Base-by-base conservation (phyloP, 352 stramenopile species). In the Thalassiosira exigua region DNA sequence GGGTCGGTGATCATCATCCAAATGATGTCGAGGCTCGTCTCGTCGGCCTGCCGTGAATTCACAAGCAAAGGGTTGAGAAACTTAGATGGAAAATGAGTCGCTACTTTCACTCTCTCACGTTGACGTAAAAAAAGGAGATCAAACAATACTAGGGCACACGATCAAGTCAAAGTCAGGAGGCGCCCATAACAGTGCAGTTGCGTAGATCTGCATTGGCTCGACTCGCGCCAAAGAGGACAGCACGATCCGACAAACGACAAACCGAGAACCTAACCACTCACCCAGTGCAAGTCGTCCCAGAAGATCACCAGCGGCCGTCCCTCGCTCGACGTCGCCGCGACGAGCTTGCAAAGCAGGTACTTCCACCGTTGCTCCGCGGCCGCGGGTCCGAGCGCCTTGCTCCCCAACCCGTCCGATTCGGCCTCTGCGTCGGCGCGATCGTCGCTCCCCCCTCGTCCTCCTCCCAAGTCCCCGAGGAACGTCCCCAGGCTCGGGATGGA, bases 331-430 rank as follows among this genome's bases (percentile, higher is more conserved):
- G 44, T 58, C 22, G 69, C 58, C n/a, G 39, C 24, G 2, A 78
- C 56, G 24, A 78, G 32, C 57, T 72, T 78, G 44, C 58, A 71
- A 19, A 78, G 24, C 7, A 78, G 14, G 48, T 59, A 71, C 32
- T 78, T 71, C 48, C 24, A 59, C 4, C 64, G 46, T 12, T 78
- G 58, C 19, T 69, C 46, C 21, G 27, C 22, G 44, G 33, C 22
- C 27, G 41, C 54, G 21, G 24, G 41, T 64, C 4, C 22, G n/a
- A 24, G 21, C 12, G 9, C 29, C 54, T 1, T 29, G 21, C 1
- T 39, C 29, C 26, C 9, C 4, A 57, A 5, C 29, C 26, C 19
- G 7, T 67, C 48, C 53, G n/a, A n/a, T n/a, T n/a, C n/a, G n/a
- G n/a, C n/a, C n/a, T n/a, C n/a, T n/a, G n/a, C n/a, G n/a, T n/a